phyloP scores from a whole-genome alignment of 345 rosid species.

The Chamaenerion angustifolium region DNA sequence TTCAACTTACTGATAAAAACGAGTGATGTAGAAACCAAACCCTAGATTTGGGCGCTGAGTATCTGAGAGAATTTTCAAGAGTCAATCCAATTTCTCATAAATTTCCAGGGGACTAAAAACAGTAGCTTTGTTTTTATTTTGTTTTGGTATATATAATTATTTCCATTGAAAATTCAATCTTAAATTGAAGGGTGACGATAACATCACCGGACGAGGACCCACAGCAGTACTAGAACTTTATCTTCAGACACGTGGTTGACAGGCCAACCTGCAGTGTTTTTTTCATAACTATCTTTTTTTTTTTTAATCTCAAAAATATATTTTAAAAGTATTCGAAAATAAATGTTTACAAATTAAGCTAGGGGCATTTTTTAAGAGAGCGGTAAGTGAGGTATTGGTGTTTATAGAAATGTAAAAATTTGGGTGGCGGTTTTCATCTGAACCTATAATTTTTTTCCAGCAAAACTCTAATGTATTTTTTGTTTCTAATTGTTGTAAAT shows the following conservation, averaged over 20 bases:
- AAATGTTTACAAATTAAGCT: too few species aligned
- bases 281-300: not conserved
- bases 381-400: too few species aligned
- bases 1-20: conserved; percentile 1
- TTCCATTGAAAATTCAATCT: not conserved
- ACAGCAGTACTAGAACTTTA: not conserved
- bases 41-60: conserved; percentile 2
- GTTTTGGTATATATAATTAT: not conserved
- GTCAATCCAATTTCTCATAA: conserved; percentile 8
- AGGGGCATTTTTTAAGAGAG: too few species aligned
- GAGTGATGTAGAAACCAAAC: conserved; percentile 4
- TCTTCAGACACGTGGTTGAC: conserved; percentile 12
- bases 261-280: conserved; percentile 2
- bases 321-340: too few species aligned
- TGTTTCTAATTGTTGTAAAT: too few species aligned
- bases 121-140: not conserved
- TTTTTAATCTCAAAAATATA: too few species aligned
- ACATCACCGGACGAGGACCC: conserved; percentile 10
- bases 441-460: too few species aligned
- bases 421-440: too few species aligned
- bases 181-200: conserved; percentile 2
- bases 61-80: not conserved
- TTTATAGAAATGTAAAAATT: too few species aligned
- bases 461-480: too few species aligned
- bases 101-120: conserved; percentile 2